These are phyloP conservation scores for Pseudogymnoascus sp. DNA, from an alignment of 2,329 filamentous ascomycete genomes.

Conservation along the genomic window DNA sequence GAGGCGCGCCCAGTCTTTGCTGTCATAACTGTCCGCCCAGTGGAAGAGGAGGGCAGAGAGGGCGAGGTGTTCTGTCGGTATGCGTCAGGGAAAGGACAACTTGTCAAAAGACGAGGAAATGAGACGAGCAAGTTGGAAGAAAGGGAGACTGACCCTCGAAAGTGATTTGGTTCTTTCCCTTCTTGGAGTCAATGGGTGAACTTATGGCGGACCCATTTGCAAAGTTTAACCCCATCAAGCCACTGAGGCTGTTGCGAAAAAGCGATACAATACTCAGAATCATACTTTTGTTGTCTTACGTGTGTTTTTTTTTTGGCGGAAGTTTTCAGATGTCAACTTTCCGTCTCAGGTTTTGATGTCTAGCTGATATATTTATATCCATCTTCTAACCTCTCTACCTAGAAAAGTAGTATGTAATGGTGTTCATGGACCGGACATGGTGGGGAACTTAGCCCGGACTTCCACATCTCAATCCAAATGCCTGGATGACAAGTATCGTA, in stretches of 20 bases:
- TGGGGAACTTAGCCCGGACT: neutral
- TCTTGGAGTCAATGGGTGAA: neutral
- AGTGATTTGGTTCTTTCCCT: neutral
- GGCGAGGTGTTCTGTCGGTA: slow-evolving; percentile 40
- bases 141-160: neutral
- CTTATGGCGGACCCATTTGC: neutral
- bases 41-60: slow-evolving; percentile 45
- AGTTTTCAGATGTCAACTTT: neutral
- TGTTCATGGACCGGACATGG: neutral
- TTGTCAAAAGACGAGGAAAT: neutral
- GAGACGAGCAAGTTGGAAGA: neutral
- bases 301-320: neutral
- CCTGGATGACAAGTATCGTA: neutral
- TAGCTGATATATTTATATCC: neutral
- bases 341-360: neutral
- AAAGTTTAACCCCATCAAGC: neutral
- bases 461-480: neutral
- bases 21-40: slow-evolving; percentile 59
- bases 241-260: neutral
- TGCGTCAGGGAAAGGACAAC: neutral
- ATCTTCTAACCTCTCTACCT: neutral
- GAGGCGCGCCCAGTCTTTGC: slow-evolving; percentile 56
- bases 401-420: neutral
- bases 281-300: neutral
- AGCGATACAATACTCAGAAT: neutral